Percentiles rank a stretch among this genome's conserved stretches.
Conservation (phyloP, 2,329 filamentous ascomycete species). For the Xylariaceae sp. region DNA sequence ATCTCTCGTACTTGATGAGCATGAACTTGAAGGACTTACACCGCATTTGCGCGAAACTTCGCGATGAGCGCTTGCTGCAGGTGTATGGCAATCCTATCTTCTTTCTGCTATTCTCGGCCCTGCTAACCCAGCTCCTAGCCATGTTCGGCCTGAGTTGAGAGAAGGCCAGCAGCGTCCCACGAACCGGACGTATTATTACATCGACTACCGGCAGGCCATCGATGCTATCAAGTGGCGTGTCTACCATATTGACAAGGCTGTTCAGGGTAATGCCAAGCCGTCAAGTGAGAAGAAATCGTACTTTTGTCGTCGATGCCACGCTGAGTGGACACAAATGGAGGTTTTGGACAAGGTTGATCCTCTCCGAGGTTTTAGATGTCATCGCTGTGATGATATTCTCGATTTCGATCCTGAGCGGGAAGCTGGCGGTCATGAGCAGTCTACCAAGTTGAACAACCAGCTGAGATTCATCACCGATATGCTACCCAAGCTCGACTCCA, state of each 20-base stretch:
- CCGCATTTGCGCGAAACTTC: conserved; percentile 78
- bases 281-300: conserved; percentile 89
- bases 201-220: conserved; percentile 90
- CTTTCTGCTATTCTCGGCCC: background rate
- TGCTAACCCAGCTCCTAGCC: conserved; percentile 40
- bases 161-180: conserved; percentile 78
- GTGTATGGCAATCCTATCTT: conserved; percentile 52
- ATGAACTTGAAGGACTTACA: conserved; percentile 91
- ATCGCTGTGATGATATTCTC: conserved; percentile 66
- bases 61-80: conserved; percentile 79
- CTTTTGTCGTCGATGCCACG: conserved; percentile 73
- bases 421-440: conserved; percentile 67
- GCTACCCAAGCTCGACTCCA: conserved; percentile 71
- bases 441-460: conserved; percentile 71
- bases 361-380: conserved; percentile 70
- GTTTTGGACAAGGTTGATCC: conserved; percentile 72
- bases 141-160: conserved; percentile 70
- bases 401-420: conserved; percentile 63
- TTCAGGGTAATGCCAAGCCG: conserved; percentile 77
- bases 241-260: conserved; percentile 80
- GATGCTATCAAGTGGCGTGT: conserved; percentile 96
- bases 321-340: conserved; percentile 86
- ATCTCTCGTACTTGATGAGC: conserved; percentile 79
- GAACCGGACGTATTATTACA: conserved; percentile 92
- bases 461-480: conserved; percentile 74